Conservation (phyloP, 177 flowering plant genomes). For the Vitis hybrid region DNA sequence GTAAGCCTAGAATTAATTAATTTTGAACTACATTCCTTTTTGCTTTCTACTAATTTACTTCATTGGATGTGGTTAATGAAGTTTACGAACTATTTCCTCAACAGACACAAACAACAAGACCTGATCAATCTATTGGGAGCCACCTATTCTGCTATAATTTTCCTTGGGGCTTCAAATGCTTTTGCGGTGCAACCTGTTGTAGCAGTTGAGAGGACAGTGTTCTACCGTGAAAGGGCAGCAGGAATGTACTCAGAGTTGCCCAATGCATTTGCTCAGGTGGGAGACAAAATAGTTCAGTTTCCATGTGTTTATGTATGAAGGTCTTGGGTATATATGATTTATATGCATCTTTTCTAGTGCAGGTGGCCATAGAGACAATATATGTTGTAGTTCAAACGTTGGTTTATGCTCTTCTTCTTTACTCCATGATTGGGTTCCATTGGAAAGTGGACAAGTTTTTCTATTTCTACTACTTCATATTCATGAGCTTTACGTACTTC, state of each 20-base stretch:
- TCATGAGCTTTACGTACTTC: conserved; percentile 55
- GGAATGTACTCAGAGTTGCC: conserved; percentile 45
- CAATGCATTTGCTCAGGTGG: conserved; percentile 41
- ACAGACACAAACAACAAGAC: conserved; percentile 26
- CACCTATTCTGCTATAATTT: conserved; percentile 23
- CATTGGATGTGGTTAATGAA: too few relatives aligned
- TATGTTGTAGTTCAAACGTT: conserved; percentile 53
- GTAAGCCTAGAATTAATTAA: conserved; percentile 3
- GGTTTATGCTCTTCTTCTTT: conserved; percentile 47
- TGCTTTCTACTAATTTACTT: neutral
- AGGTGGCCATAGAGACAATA: conserved; percentile 67
- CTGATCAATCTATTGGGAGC: conserved; percentile 29
- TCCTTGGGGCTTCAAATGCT: conserved; percentile 35
- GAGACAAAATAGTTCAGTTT: too few relatives aligned
- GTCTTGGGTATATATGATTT: neutral
- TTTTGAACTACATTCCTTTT: neutral
- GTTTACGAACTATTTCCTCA: neutral
- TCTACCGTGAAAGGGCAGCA: conserved; percentile 43
- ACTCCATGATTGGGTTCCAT: conserved; percentile 63
- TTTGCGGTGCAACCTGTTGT: conserved; percentile 27
- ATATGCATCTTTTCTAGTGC: conserved; percentile 10
- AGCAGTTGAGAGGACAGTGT: conserved; percentile 34
- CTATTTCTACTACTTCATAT: conserved; percentile 56
- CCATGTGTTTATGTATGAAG: too few relatives aligned
- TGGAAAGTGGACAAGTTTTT: conserved; percentile 54